A percentile compares a stretch with the other conserved stretches of the same genome.
Evolutionary conservation across 345 rosid species (phyloP).

Genomic region (Carallia brachiata): DNA sequence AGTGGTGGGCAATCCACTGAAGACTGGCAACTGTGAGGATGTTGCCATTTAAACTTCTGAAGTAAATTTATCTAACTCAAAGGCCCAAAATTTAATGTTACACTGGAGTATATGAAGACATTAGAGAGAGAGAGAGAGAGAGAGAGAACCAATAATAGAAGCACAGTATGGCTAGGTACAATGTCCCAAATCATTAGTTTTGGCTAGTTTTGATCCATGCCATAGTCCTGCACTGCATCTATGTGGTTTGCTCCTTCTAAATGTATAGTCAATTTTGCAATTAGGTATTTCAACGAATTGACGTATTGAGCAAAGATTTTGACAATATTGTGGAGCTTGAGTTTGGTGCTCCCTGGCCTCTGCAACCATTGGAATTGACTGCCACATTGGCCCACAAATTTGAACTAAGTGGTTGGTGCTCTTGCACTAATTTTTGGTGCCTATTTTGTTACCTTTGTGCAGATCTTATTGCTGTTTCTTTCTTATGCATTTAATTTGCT

Average conservation of each 20-base stretch:
- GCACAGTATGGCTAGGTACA: too few relatives aligned
- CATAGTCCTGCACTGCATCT: not conserved
- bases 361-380: conserved; percentile 66
- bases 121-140: not conserved
- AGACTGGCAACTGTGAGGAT: not conserved
- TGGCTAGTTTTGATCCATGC: too few relatives aligned
- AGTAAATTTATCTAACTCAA: not conserved
- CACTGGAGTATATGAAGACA: too few relatives aligned
- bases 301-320: conserved; percentile 74
- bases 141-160: too few relatives aligned
- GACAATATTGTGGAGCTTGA: conserved; percentile 86
- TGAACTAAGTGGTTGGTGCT: conserved; percentile 62
- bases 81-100: not conserved
- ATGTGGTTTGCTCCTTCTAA: not conserved
- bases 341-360: conserved; percentile 90
- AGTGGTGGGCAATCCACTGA: too few relatives aligned
- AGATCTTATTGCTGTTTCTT: not conserved
- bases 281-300: conserved; percentile 93
- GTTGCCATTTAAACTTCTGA: not conserved
- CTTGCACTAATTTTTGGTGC: not conserved
- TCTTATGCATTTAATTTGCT: not conserved
- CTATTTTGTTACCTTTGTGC: not conserved
- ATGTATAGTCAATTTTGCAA: not conserved
- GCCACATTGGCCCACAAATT: conserved; percentile 91
- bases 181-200: too few relatives aligned